A percentile compares a stretch with the other conserved stretches of the same genome.
phyloP scores from a whole-genome alignment of 768 basidiomycete species.

The Serendipita vermifera region DNA sequence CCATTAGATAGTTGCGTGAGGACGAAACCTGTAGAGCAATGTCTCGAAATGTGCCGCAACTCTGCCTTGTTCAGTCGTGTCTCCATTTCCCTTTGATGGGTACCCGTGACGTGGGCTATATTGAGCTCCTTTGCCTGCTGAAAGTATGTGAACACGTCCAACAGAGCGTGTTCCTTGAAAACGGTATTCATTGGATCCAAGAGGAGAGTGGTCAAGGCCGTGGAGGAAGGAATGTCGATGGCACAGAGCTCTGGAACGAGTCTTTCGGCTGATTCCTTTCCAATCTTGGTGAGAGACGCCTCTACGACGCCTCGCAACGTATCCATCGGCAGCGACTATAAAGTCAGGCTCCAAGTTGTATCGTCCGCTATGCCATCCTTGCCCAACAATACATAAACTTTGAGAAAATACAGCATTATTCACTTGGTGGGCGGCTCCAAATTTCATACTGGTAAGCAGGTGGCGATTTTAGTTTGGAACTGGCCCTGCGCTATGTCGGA shows the following conservation, averaged over 20 bases:
- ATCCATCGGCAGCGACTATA: not conserved
- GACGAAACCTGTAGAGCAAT: not conserved
- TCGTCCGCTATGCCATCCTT: not conserved
- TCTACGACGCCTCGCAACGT: not conserved
- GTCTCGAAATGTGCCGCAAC: not conserved
- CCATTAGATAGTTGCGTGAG: not conserved
- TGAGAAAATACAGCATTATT: not conserved
- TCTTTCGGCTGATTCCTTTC: not conserved
- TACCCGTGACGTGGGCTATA: not conserved
- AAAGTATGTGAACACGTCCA: not conserved
- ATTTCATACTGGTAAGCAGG: not conserved
- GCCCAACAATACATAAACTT: not conserved
- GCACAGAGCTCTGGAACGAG: not conserved
- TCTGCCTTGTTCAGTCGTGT: not conserved
- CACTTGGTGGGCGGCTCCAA: too few species aligned
- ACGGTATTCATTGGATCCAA: not conserved
- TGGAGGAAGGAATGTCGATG: not conserved
- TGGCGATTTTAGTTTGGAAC: not conserved
- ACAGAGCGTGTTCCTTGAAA: not conserved
- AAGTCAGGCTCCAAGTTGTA: not conserved
- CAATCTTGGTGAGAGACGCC: not conserved
- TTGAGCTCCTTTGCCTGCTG: not conserved
- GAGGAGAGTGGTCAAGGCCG: not conserved
- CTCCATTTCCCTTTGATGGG: not conserved
- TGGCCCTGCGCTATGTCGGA: not conserved